Evolutionary conservation across 176 grass and related monocot genomes (phyloP), one percentile per base, ranked within the genome.

Genomic region (Carex kokanica): DNA sequence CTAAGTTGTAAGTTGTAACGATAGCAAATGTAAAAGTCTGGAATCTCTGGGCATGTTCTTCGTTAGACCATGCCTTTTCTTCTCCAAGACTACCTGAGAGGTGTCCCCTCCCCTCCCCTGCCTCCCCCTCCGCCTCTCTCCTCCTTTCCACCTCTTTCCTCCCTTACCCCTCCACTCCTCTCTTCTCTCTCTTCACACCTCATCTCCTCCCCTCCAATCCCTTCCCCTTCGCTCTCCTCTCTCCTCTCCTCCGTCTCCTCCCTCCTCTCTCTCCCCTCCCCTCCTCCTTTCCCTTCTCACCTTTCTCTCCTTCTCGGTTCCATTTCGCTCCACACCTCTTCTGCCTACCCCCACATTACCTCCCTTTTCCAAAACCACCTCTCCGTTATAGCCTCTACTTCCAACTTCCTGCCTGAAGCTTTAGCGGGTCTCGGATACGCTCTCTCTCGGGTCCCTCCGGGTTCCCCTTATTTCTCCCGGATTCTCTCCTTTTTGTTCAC

Each of bases 401-500:
- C 55, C 72, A 86, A 47, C 69, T 91, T 54, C 75, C 84, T 78
- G 27, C 79, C 83, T 31, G 57, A 38, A 82, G 25, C 55, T 23
- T 80, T 98, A 60, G 75, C 92, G 1, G 95, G 92, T 12, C 60
- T 93, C n/a, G 87, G 95, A 2, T 88, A 90, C 55, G 79, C 86
- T 6, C 89, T 98, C 59, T 90, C 79, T 0, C 45, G 84, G 18
- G 52, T 71, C 2, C 72, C 89, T 13, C 60, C 20, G 1, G 60
- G 86, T 11, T 88, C 89, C 78, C 60, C 25, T 7, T 81, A 77
- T 2, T 87, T 90, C 51, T 52, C 73, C 5, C 70, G n/a, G 68
- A 88, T 90, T 36, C 1, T 88, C n/a, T 60, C 21, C 2, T 81
- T 66, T 77, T 59, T 98, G 54, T 47, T 94, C 51, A 74, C 79